A percentile compares a stretch with the other conserved stretches of the same genome.
Conservation (phyloP, 495 filamentous ascomycete species). For the Xylaria cubensis region DNA sequence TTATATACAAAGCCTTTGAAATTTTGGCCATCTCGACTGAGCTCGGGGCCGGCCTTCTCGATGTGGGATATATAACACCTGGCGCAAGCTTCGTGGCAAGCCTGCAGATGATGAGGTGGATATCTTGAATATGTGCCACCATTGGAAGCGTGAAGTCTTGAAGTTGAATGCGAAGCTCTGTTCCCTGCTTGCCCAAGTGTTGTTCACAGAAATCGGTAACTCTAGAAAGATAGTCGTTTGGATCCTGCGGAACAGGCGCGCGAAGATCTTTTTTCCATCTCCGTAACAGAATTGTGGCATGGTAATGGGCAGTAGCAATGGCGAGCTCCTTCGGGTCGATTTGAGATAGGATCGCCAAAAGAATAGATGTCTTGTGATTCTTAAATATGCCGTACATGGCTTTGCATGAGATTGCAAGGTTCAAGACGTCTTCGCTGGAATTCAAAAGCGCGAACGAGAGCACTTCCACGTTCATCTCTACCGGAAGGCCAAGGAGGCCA, state of each 20-base stretch:
- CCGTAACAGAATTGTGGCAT: neutral
- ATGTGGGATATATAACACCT: accelerated
- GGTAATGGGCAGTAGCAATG: neutral
- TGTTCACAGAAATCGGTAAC: neutral
- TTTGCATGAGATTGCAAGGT: neutral
- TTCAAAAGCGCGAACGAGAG: neutral
- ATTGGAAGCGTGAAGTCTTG: neutral
- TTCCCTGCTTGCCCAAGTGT: neutral
- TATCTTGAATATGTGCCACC: neutral
- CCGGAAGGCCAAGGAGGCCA: neutral
- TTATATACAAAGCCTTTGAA: neutral
- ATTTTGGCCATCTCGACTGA: neutral
- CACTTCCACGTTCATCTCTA: neutral
- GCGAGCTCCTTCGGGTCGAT: neutral
- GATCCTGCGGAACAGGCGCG: neutral
- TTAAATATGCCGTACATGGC: neutral
- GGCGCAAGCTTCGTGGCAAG: neutral
- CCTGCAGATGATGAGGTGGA: neutral
- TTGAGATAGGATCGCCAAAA: neutral
- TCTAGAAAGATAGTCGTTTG: neutral
- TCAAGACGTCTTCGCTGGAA: neutral
- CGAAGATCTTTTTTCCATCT: neutral
- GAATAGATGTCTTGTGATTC: neutral
- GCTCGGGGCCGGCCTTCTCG: neutral
- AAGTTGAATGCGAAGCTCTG: neutral